These are phyloP conservation scores for Saccharomyces hybrid DNA, from an alignment of 1,139 yeast genomes.

Conservation along the genomic window DNA sequence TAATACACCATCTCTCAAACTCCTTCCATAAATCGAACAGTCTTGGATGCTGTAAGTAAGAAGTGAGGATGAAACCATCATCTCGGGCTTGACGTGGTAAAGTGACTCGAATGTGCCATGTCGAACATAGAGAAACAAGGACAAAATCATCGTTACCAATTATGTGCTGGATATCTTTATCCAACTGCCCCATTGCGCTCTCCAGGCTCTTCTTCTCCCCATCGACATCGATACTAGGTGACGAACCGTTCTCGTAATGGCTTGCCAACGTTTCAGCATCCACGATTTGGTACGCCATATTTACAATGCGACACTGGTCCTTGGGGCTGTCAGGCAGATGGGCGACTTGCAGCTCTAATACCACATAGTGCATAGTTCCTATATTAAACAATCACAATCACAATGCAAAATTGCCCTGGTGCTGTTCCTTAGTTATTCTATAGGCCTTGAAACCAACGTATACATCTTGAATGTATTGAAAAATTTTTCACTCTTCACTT, in stretches of 20 bases:
- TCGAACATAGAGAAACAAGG: constrained; percentile 55
- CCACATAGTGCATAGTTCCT: constrained; percentile 22
- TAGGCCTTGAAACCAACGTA: neutral
- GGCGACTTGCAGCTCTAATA: constrained; percentile 24
- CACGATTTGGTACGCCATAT: constrained; percentile 22
- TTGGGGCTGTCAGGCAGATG: constrained; percentile 25
- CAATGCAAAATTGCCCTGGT: neutral
- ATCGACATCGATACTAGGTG: neutral
- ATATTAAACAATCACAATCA: neutral
- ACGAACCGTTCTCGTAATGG: neutral
- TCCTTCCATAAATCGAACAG: constrained; percentile 72
- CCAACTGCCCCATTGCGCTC: constrained; percentile 5
- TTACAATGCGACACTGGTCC: constrained; percentile 22
- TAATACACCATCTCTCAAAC: constrained; percentile 61
- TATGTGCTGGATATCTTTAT: constrained; percentile 5
- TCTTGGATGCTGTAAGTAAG: constrained; percentile 66
- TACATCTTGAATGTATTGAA: neutral
- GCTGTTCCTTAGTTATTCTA: neutral
- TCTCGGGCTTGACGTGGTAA: constrained; percentile 77
- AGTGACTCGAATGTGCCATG: constrained; percentile 68
- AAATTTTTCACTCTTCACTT: neutral
- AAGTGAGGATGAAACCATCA: constrained; percentile 62
- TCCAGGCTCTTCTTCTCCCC: neutral
- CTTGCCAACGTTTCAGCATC: constrained; percentile 16
- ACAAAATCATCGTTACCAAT: constrained; percentile 45